Conservation (phyloP, 306 rosid species). For the Lathyrus sativus region DNA sequence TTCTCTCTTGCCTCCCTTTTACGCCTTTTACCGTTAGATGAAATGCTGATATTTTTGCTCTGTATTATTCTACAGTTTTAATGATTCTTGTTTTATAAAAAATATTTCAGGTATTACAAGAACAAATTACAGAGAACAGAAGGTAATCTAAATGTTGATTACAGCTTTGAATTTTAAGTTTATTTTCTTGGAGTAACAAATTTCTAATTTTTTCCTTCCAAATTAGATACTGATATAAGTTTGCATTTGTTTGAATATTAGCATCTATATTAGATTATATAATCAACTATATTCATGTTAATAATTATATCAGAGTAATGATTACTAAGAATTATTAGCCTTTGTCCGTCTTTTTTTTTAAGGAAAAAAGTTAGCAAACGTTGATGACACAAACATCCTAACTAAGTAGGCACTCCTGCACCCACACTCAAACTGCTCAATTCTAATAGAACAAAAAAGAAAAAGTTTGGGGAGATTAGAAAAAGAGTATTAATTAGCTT, state of each 20-base stretch:
- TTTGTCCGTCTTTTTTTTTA: background rate
- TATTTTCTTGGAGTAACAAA: background rate
- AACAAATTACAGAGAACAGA: conserved; percentile 66
- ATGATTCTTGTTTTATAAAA: conserved; percentile 20
- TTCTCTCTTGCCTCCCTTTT: background rate
- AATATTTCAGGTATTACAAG: conserved; percentile 55
- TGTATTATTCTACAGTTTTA: conserved; percentile 13
- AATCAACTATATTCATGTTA: conserved; percentile 8
- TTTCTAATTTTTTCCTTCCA: background rate
- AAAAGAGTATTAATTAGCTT: too few relatives aligned
- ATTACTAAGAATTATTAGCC: background rate
- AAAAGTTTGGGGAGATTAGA: too few relatives aligned
- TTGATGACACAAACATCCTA: too few relatives aligned
- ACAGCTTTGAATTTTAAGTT: background rate
- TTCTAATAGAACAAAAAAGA: too few relatives aligned
- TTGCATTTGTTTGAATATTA: conserved; percentile 7
- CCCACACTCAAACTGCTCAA: too few relatives aligned
- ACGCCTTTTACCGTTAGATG: background rate
- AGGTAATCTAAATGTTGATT: conserved; percentile 55
- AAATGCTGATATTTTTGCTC: conserved; percentile 18
- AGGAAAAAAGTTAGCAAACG: too few relatives aligned
- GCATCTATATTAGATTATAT: background rate
- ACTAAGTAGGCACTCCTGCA: too few relatives aligned
- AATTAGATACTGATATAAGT: background rate
- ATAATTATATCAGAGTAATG: background rate